Evolutionary conservation across 192 early-diverging fungal species (phyloP).

Genomic region (Mortierella claussenii): DNA sequence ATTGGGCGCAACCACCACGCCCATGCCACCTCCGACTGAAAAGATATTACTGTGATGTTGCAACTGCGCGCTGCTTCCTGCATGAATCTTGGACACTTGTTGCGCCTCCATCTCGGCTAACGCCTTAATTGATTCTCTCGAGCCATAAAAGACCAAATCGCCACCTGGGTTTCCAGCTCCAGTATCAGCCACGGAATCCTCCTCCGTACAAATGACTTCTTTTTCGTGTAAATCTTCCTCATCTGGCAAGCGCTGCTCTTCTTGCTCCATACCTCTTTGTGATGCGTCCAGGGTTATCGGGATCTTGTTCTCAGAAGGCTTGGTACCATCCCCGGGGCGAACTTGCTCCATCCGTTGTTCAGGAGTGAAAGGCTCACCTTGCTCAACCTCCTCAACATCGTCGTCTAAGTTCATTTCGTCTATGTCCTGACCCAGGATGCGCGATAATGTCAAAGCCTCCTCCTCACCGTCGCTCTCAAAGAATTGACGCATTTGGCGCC

Average conservation of each 20-base stretch:
- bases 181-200: not conserved
- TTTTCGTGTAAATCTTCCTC: no score
- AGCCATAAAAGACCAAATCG: conserved; percentile 47
- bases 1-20: conserved; percentile 6
- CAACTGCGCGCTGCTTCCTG: not conserved
- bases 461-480: conserved; percentile 34
- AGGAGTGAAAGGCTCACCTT: not conserved
- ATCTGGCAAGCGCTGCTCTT: not conserved
- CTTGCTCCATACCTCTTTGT: not conserved
- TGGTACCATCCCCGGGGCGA: not conserved
- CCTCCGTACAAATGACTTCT: no score
- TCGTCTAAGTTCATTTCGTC: conserved; percentile 39
- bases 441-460: conserved; percentile 10
- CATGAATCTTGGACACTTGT: conserved; percentile 1
- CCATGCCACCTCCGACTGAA: conserved; percentile 20
- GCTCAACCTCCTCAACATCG: conserved; percentile 12
- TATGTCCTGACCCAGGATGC: conserved; percentile 9
- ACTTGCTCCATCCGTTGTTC: not conserved
- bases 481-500: conserved; percentile 20
- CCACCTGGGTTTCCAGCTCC: conserved; percentile 13
- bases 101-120: conserved; percentile 42
- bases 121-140: conserved; percentile 33
- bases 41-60: conserved; percentile 19
- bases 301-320: not conserved
- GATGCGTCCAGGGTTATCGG: not conserved